A percentile compares a stretch with the other conserved stretches of the same genome.
These are phyloP conservation scores for Diaporthe sp. DNA, from an alignment of 2,329 filamentous ascomycete species.

Conservation along the genomic window DNA sequence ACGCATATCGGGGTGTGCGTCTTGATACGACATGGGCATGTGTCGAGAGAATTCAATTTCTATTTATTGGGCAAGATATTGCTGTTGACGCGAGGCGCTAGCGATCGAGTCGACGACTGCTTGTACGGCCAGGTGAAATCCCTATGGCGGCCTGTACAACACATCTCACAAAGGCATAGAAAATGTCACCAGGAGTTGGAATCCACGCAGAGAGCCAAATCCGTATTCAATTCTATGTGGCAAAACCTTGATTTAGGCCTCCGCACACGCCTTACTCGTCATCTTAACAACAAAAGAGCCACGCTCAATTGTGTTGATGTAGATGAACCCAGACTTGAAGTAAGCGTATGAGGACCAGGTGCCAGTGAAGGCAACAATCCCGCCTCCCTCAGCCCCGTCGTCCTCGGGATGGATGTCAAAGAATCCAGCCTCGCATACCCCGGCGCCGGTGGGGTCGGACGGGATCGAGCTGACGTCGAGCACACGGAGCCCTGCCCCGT, in stretches of 20 bases:
- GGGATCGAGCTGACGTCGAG: conserved; percentile 54
- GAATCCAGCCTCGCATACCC: conserved; percentile 61
- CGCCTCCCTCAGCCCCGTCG: conserved; percentile 54
- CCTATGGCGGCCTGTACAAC: too few relatives aligned
- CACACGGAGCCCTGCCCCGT: conserved; percentile 61
- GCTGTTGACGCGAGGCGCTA: too few relatives aligned
- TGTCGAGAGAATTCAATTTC: background rate
- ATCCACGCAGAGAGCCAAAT: too few relatives aligned
- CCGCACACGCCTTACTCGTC: conserved; percentile 1
- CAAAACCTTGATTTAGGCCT: background rate
- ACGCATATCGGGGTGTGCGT: background rate
- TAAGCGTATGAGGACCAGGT: conserved; percentile 64
- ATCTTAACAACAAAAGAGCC: conserved; percentile 63
- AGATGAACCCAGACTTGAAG: conserved; percentile 63
- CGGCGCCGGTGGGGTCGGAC: conserved; percentile 58
- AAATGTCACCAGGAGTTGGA: background rate
- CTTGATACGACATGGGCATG: background rate
- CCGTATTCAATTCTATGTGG: background rate
- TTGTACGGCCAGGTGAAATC: too few relatives aligned
- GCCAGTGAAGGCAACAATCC: conserved; percentile 56
- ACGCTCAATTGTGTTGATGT: conserved; percentile 66
- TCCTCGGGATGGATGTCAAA: conserved; percentile 67
- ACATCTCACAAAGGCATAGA: background rate
- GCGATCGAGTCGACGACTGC: too few relatives aligned
- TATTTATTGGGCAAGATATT: too few relatives aligned